phyloP scores from a whole-genome alignment of 768 basidiomycete genomes.

The Hemileccinum impolitum region DNA sequence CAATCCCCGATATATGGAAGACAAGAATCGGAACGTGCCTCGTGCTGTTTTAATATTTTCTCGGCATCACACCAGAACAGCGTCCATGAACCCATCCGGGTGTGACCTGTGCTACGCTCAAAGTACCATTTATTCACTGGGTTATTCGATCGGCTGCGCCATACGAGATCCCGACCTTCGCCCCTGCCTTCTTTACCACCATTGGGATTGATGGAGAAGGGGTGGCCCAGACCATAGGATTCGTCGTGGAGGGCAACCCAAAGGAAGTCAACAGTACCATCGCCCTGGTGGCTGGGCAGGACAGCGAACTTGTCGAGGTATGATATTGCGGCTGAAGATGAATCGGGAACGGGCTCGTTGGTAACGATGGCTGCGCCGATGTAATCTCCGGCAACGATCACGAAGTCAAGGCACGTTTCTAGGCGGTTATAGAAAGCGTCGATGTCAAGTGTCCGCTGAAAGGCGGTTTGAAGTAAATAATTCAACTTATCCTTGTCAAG shows the following conservation, averaged over 20 bases:
- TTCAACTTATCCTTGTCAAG: constrained; percentile 77
- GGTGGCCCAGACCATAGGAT: constrained; percentile 92
- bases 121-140: constrained; percentile 99
- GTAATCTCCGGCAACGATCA: constrained; percentile 93
- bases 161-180: constrained; percentile 91
- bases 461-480: constrained; percentile 82
- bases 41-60: constrained; percentile 70
- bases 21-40: constrained; percentile 59
- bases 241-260: constrained; percentile 99
- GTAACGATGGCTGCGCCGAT: constrained; percentile 94
- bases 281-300: constrained; percentile 90
- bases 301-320: constrained; percentile 99
- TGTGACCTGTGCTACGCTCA: constrained; percentile 89
- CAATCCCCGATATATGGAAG: constrained; percentile 73
- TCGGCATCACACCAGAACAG: constrained; percentile 99
- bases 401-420: constrained; percentile 77
- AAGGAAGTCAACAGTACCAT: constrained; percentile 98
- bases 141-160: constrained; percentile 91
- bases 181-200: constrained; percentile 89
- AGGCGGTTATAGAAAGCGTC: constrained; percentile 78
- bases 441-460: constrained; percentile 68
- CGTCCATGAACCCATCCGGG: constrained; percentile 83
- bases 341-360: constrained; percentile 42
- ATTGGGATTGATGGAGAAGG: constrained; percentile 92
- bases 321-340: constrained; percentile 51